Conservation (phyloP, 2,329 filamentous ascomycete genomes). For the Hypoxylon sp. region DNA sequence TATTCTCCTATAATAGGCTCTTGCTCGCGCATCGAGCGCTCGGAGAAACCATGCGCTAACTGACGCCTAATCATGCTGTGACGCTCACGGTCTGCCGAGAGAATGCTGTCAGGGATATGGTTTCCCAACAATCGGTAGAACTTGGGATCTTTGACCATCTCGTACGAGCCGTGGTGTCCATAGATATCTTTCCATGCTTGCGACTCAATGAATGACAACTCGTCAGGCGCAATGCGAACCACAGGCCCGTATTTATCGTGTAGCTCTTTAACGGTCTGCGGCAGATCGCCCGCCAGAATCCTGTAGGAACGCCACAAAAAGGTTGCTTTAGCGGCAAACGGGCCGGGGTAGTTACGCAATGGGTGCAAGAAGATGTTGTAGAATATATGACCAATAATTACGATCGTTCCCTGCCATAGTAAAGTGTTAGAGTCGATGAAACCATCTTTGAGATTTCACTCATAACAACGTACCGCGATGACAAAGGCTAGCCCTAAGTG, state of each 20-base stretch:
- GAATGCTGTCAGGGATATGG: background rate
- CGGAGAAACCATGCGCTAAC: constrained; percentile 18
- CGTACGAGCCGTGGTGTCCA: constrained; percentile 52
- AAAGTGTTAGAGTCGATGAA: background rate
- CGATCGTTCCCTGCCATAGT: constrained; percentile 12
- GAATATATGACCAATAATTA: background rate
- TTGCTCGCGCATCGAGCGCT: constrained; percentile 43
- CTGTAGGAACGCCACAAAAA: constrained; percentile 7
- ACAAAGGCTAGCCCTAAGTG: constrained; percentile 3
- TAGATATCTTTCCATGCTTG: constrained; percentile 58
- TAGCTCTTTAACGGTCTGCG: constrained; percentile 7
- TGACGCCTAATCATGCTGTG: constrained; percentile 17
- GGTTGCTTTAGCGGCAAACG: constrained; percentile 11
- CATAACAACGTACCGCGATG: constrained; percentile 2
- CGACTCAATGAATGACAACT: constrained; percentile 59
- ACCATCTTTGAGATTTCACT: background rate
- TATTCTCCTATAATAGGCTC: constrained; percentile 48
- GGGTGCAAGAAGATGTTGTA: constrained; percentile 39
- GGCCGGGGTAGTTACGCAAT: constrained; percentile 32
- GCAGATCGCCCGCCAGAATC: constrained; percentile 1
- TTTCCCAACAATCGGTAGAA: constrained; percentile 6
- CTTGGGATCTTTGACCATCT: constrained; percentile 37
- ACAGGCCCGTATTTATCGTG: constrained; percentile 48
- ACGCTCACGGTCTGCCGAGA: background rate
- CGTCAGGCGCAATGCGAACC: constrained; percentile 60